Conservation (phyloP, 306 rosid species). For the Mimosa bimucronata region DNA sequence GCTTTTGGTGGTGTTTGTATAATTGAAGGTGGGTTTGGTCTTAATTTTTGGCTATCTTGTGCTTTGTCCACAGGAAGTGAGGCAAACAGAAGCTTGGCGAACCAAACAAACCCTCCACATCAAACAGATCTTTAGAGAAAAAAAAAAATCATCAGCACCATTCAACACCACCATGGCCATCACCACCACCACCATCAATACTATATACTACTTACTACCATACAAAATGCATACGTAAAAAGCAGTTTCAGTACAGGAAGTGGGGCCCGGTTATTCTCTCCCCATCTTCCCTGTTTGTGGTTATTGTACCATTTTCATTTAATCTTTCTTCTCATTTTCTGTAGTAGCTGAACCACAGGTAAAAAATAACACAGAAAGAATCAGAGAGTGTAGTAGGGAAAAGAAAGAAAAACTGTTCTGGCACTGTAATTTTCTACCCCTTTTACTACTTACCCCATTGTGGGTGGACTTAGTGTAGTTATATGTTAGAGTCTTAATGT, state of each 20-base stretch:
- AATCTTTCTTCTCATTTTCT: slow-evolving; percentile 45
- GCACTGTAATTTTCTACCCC: slow-evolving; percentile 55
- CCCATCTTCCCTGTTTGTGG: slow-evolving; percentile 47
- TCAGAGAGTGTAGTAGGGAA: slow-evolving; percentile 48
- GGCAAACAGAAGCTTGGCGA: slow-evolving; percentile 34
- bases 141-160: slow-evolving; percentile 20
- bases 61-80: slow-evolving; percentile 54
- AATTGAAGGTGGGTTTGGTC: slow-evolving; percentile 28
- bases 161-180: slow-evolving; percentile 1
- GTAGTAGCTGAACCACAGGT: slow-evolving; percentile 81
- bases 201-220: slow-evolving; percentile 81
- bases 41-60: slow-evolving; percentile 13
- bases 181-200: slow-evolving; percentile 49
- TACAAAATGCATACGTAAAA: slow-evolving; percentile 83
- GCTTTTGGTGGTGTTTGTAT: slow-evolving; percentile 18
- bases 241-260: slow-evolving; percentile 63
- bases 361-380: slow-evolving; percentile 48
- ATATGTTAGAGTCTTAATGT: slow-evolving; percentile 42
- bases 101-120: slow-evolving; percentile 43
- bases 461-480: slow-evolving; percentile 45
- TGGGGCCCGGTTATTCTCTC: slow-evolving; percentile 57
- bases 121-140: slow-evolving; percentile 58
- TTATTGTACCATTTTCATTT: slow-evolving; percentile 62
- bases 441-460: slow-evolving; percentile 20
- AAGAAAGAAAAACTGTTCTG: slow-evolving; percentile 23